phyloP scores from a whole-genome alignment of 179 eudicot species.

The Carnegiea gigantea region DNA sequence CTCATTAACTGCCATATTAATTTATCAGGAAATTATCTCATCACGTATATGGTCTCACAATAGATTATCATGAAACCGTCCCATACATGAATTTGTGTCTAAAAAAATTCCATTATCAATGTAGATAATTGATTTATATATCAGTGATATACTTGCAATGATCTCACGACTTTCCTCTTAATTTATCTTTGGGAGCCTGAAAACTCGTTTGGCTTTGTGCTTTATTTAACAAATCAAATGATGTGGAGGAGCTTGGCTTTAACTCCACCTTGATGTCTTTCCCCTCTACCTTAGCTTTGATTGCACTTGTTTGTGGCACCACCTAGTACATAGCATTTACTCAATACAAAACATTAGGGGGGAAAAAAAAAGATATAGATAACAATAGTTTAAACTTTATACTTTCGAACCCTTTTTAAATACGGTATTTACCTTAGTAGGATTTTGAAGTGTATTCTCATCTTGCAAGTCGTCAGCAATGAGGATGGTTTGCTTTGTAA shows the following conservation, averaged over 20 bases:
- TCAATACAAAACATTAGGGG: not conserved
- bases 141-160: not conserved
- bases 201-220: not conserved
- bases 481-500: slow-evolving; percentile 23
- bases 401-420: too few relatives aligned
- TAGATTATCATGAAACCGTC: too few relatives aligned
- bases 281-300: not conserved
- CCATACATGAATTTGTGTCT: too few relatives aligned
- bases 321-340: slow-evolving; percentile 15
- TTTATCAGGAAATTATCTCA: too few relatives aligned
- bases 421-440: slow-evolving; percentile 26
- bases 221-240: slow-evolving; percentile 26
- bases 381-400: too few relatives aligned
- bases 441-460: slow-evolving; percentile 32
- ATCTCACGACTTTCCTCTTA: not conserved
- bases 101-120: not conserved
- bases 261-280: slow-evolving; percentile 19
- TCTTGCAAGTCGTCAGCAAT: slow-evolving; percentile 15
- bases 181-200: not conserved
- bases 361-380: not conserved
- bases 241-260: slow-evolving; percentile 31
- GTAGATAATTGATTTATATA: not conserved
- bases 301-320: slow-evolving; percentile 25
- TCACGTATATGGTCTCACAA: too few relatives aligned
- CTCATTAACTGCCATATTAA: too few relatives aligned